Evolutionary conservation across 2,329 filamentous ascomycete genomes (phyloP).

Genomic region (Colletotrichum simmondsii): DNA sequence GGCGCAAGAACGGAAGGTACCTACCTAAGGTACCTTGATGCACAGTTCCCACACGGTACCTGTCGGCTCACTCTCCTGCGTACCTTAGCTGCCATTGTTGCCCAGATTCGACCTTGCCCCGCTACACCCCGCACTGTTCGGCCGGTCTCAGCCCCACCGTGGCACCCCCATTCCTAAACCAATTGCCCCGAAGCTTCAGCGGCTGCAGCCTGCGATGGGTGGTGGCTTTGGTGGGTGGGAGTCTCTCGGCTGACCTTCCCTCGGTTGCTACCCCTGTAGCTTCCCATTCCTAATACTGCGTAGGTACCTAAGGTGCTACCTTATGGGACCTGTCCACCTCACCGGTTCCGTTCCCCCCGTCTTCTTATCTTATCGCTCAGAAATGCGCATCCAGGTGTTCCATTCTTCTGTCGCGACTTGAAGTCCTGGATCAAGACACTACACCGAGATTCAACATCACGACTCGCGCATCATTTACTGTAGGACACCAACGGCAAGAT

Average conservation of each 20-base stretch:
- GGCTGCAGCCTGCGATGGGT: neutral
- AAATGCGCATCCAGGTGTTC: neutral
- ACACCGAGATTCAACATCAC: neutral
- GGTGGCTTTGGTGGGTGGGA: neutral
- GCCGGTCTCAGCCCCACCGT: conserved; percentile 1
- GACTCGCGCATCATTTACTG: neutral
- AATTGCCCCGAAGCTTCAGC: conserved; percentile 1
- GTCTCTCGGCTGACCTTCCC: conserved; percentile 2
- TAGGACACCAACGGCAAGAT: neutral
- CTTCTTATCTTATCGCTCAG: conserved; percentile 11
- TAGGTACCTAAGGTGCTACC: too few relatives aligned
- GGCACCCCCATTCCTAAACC: conserved; percentile 11
- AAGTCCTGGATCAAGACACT: too few relatives aligned
- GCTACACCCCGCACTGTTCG: neutral
- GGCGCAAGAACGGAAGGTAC: conserved; percentile 5
- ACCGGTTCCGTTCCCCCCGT: too few relatives aligned
- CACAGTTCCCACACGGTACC: neutral
- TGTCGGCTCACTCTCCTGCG: too few relatives aligned
- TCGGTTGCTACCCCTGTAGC: conserved; percentile 1
- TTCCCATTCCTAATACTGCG: neutral
- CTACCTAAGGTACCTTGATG: conserved; percentile 5
- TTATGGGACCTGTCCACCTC: too few relatives aligned
- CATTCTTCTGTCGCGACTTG: neutral
- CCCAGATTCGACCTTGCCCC: neutral
- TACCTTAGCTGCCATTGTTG: too few relatives aligned